These are phyloP conservation scores for Reticulascus tulasneorum DNA, from an alignment of 2,329 filamentous ascomycete species.

Conservation along the genomic window DNA sequence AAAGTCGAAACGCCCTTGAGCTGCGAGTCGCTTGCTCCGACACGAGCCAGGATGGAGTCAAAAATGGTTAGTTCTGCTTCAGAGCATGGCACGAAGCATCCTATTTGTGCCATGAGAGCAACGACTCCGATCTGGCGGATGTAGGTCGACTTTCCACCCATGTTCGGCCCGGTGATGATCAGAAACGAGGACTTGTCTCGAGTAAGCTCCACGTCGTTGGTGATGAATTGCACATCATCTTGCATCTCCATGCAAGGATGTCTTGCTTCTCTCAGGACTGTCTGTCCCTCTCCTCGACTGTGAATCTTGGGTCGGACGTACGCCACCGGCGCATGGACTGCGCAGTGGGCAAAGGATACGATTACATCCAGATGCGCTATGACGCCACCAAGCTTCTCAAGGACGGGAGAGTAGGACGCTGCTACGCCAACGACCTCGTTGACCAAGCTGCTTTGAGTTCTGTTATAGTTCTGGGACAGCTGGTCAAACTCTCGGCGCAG, in stretches of 20 bases:
- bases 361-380: slow-evolving; percentile 94
- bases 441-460: slow-evolving; percentile 87
- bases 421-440: slow-evolving; percentile 90
- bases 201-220: slow-evolving; percentile 83
- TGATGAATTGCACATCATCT: slow-evolving; percentile 97
- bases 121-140: slow-evolving; percentile 97
- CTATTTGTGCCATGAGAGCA: slow-evolving; percentile 93
- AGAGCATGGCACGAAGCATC: slow-evolving; percentile 90
- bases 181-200: slow-evolving; percentile 82
- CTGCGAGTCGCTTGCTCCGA: slow-evolving; percentile 93
- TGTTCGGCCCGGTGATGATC: slow-evolving; percentile 96
- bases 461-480: slow-evolving; percentile 89
- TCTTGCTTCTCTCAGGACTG: slow-evolving; percentile 84
- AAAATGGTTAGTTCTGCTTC: slow-evolving; percentile 93
- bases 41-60: slow-evolving; percentile 92
- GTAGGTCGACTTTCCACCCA: slow-evolving; percentile 98
- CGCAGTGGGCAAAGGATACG: slow-evolving; percentile 86
- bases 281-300: slow-evolving; percentile 80
- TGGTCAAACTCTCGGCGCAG: slow-evolving; percentile 91
- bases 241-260: slow-evolving; percentile 99
- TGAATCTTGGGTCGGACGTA: slow-evolving; percentile 93
- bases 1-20: slow-evolving; percentile 98
- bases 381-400: slow-evolving; percentile 83
- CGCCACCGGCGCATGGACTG: slow-evolving; percentile 85
- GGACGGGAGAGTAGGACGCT: slow-evolving; percentile 87